These are phyloP conservation scores for Elsinoe arachidis DNA, from an alignment of 2,329 filamentous ascomycete genomes.

Conservation along the genomic window DNA sequence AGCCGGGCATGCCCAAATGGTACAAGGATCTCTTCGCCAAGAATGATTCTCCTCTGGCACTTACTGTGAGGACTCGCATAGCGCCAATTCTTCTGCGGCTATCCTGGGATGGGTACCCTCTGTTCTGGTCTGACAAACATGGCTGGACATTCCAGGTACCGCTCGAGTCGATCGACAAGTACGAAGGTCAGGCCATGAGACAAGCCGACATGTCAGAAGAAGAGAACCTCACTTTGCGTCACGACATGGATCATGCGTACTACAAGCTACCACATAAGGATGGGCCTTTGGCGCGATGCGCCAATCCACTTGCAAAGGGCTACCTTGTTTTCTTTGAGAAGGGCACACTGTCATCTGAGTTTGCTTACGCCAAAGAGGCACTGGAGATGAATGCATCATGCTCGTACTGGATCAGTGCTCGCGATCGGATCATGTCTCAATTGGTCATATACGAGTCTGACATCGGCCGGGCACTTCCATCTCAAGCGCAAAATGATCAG, in stretches of 20 bases:
- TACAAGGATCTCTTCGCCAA: conserved; percentile 83
- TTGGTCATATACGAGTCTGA: conserved; percentile 84
- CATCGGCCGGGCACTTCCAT: conserved; percentile 18
- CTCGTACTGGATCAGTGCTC: conserved; percentile 96
- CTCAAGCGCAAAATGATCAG: conserved; percentile 21
- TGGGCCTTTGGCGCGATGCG: conserved; percentile 74
- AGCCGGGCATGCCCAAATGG: conserved; percentile 90
- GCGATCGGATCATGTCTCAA: conserved; percentile 88
- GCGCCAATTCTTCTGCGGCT: conserved; percentile 76
- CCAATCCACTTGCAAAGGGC: conserved; percentile 80
- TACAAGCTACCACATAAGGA: conserved; percentile 97
- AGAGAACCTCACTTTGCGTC: conserved; percentile 53
- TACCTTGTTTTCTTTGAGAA: conserved; percentile 89
- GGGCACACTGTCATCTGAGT: conserved; percentile 79
- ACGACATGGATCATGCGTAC: conserved; percentile 60
- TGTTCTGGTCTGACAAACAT: conserved; percentile 87
- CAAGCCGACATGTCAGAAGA: conserved; percentile 71
- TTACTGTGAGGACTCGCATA: conserved; percentile 81
- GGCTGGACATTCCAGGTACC: conserved; percentile 88
- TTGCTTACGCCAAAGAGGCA: conserved; percentile 82
- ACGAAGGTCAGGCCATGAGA: conserved; percentile 61
- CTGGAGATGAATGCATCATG: conserved; percentile 98
- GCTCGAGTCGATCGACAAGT: conserved; percentile 51
- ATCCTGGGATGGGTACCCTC: conserved; percentile 78
- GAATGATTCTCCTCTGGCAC: conserved; percentile 56